phyloP scores from a whole-genome alignment of 2,329 filamentous ascomycete genomes.

The Pseudocercospora eumusae region DNA sequence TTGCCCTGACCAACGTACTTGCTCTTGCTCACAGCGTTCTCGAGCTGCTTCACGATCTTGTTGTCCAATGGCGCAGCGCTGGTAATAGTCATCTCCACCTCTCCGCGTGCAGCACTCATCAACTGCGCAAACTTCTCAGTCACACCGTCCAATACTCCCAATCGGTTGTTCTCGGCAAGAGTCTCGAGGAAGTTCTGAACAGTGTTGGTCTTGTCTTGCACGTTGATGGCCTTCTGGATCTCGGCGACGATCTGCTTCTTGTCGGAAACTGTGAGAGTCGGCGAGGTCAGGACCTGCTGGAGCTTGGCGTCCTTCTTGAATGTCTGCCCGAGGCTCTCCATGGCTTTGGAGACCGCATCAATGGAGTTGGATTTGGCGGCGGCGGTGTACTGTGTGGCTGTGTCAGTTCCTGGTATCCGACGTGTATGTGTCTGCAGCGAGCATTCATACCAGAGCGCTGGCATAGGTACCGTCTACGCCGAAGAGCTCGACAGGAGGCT shows the following conservation, averaged over 20 bases:
- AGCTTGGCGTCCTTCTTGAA: constrained; percentile 86
- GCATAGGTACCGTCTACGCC: constrained; percentile 98
- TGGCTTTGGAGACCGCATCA: constrained; percentile 79
- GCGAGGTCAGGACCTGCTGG: constrained; percentile 70
- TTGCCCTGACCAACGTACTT: constrained; percentile 84
- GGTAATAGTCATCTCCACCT: constrained; percentile 90
- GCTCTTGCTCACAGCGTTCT: constrained; percentile 86
- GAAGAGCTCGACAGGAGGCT: constrained; percentile 87
- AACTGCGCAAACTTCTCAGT: constrained; percentile 83
- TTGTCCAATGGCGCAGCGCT: constrained; percentile 87
- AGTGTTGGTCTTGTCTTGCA: constrained; percentile 69
- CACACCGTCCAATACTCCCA: constrained; percentile 78
- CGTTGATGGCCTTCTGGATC: constrained; percentile 78
- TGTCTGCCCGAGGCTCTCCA: constrained; percentile 69
- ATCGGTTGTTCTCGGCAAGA: constrained; percentile 93
- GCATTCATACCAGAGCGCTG: constrained; percentile 82
- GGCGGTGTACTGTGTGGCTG: constrained; percentile 78
- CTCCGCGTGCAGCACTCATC: constrained; percentile 85
- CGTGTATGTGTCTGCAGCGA: constrained; percentile 1
- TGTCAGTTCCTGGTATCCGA: too few species aligned
- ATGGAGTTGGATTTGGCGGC: constrained; percentile 84
- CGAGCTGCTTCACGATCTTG: constrained; percentile 82
- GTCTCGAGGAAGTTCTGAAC: constrained; percentile 92
- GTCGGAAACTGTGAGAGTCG: constrained; percentile 75
- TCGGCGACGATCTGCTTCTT: constrained; percentile 85